These are phyloP conservation scores for Leccinum longicurvipes DNA, from an alignment of 768 basidiomycete species.

Conservation along the genomic window DNA sequence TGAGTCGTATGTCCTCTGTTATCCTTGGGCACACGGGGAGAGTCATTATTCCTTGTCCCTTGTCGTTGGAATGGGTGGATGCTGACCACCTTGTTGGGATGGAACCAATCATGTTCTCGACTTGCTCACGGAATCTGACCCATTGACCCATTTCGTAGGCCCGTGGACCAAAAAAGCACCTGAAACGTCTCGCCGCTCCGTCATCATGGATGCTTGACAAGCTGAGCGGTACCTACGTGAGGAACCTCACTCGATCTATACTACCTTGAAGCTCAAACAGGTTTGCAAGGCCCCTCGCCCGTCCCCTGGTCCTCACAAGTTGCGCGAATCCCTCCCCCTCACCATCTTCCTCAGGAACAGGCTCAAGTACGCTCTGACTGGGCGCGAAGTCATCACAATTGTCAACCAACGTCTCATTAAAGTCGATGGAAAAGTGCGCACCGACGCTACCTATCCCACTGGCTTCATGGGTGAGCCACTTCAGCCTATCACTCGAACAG, in stretches of 20 bases:
- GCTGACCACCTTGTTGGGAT: constrained; percentile 16
- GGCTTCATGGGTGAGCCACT: constrained; percentile 88
- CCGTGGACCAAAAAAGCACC: constrained; percentile 98
- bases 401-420: constrained; percentile 96
- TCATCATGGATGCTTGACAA: constrained; percentile 99
- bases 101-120: constrained; percentile 5
- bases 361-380: constrained; percentile 97
- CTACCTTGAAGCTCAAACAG: constrained; percentile 6
- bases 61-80: constrained; percentile 27
- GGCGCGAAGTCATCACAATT: constrained; percentile 92
- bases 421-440: constrained; percentile 98
- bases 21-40: neutral
- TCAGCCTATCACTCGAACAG: neutral
- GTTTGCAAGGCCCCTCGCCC: constrained; percentile 83
- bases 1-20: constrained; percentile 19
- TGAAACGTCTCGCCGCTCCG: constrained; percentile 96
- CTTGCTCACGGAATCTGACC: constrained; percentile 13
- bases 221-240: constrained; percentile 89
- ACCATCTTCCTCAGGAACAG: constrained; percentile 98
- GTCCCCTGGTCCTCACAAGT: constrained; percentile 98
- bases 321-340: constrained; percentile 96
- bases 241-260: constrained; percentile 25
- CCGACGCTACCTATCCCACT: constrained; percentile 93
- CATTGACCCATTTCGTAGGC: constrained; percentile 48
- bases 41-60: neutral